These are phyloP conservation scores for Colletotrichum aenigma DNA, from an alignment of 2,329 filamentous ascomycete species.

Conservation along the genomic window DNA sequence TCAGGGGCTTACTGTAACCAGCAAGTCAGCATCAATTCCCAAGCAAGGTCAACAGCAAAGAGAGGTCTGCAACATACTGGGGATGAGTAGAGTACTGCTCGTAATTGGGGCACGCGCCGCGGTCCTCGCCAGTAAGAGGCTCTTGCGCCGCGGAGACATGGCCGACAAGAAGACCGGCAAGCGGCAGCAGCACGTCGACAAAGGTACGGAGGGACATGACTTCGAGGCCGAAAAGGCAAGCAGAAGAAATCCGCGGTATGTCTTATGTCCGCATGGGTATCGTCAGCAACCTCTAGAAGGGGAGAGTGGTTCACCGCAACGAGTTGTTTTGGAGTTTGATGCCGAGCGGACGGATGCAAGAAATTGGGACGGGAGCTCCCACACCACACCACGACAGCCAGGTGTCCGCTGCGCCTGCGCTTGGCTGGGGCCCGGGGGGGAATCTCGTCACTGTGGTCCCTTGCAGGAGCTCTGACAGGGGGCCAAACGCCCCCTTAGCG, in stretches of 20 bases:
- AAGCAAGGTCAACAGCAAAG: neutral
- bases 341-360: neutral
- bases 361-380: neutral
- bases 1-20: conserved; percentile 71
- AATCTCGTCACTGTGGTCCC: conserved; percentile 14
- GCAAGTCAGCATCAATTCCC: neutral
- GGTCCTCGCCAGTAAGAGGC: conserved; percentile 20
- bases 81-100: conserved; percentile 39
- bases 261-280: neutral
- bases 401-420: conserved; percentile 2
- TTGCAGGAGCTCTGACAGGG: conserved; percentile 19
- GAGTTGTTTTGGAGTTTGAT: neutral
- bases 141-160: conserved; percentile 19
- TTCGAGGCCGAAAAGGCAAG: neutral
- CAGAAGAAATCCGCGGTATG: neutral
- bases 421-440: neutral
- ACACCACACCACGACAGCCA: conserved; percentile 1
- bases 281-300: neutral
- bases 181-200: conserved; percentile 19
- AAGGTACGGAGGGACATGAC: conserved; percentile 9
- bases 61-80: conserved; percentile 36
- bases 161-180: conserved; percentile 21
- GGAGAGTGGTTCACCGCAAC: neutral
- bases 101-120: conserved; percentile 45
- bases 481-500: neutral